Evolutionary conservation across 2,329 filamentous ascomycete genomes (phyloP), one percentile per base, ranked within the genome.

Genomic region (Aspergillus quadrilineatus): DNA sequence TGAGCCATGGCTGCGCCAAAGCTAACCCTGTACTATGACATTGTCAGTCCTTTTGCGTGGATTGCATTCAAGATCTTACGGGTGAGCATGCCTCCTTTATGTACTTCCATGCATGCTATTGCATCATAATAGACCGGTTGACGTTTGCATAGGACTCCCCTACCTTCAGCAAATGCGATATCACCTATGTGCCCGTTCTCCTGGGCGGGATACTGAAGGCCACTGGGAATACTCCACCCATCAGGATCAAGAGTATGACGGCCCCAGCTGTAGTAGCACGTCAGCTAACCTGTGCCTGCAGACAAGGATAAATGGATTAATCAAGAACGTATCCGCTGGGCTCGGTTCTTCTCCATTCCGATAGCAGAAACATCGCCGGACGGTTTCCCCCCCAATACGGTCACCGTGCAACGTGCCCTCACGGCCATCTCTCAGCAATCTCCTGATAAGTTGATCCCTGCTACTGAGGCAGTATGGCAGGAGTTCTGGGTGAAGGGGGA

Each of bases 291-390:
- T 10, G 50, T 14, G 9, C 42, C 15, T 50, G 28, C 30, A 84
- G 83, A 87, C 72, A 87, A 87, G 70, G 79, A 79, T 65, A 75
- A 78, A 69, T 87, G 80, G 79, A 82, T 85, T 57, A 67, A 75
- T 36, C 53, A 57, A 10, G 82, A 87, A 62, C 81, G 84, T 14
- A 44, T 69, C 17, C 81, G 84, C 56, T 85, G 81, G 81, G 73
- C 82, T 1, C 70, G 71, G 8, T 70, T 74, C 56, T 83, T 85
- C 72, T 73, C 78, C 36, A 75, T 87, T 44, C 84, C 85, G 10
- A 80, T 86, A 49, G 63, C 69, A 0, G 63, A 73, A 1, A 53
- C 60, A 0, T 59, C 69, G 6, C 83, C 83, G 1, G 69, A 77
- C 1, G 77, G 77, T 0, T 86, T 86, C 62, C 84, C 84, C 0